Evolutionary conservation across 345 rosid genomes (phyloP), one percentile per base, ranked within the genome.

Genomic region (Anastatica hierochuntica): DNA sequence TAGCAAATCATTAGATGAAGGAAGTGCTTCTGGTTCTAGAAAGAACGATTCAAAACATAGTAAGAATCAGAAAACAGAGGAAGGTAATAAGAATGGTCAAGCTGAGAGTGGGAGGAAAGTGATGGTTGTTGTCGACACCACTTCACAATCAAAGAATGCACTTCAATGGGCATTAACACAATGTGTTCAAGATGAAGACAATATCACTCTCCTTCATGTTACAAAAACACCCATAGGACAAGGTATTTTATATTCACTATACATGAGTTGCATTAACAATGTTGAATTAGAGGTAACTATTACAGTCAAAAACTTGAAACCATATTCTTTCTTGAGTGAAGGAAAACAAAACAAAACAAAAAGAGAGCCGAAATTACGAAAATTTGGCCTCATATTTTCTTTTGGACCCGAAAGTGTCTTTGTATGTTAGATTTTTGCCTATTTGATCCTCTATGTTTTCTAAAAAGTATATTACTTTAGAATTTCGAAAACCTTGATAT

Each of bases 161-260:
- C 56, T 92, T 9, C 96, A 83, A 35, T 92, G 98, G 98, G 92
- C 94, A n/a, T 82, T 92, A 24, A 75, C 90, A 43, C 95, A 92
- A 56, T 73, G 94, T 33, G 80, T 85, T 53, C 98, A 88, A 76
- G 75, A 66, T 58, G 85, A 88, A 42, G 96, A 92, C 56, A 74
- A 54, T 34, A 18, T 92, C 45, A 48, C 85, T 69, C 95, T 92
- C 40, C 81, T 92, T 34, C 73, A 81, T 48, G 95, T 92, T 26
- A 62, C 72, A 35, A 84, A 70, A 49, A 59, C 61, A 16, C 71
- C 71, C 9, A 15, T 35, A 38, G 66, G 44, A 7, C 66, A 54
- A 65, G 94, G 95, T 84, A 47, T 16, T 15, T 10, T 35, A 11
- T 9, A 4, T 16, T n/a, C n/a, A n/a, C n/a, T n/a, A 38, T 12